Conservation (phyloP, 495 filamentous ascomycete species). For the Durotheca rogersii region DNA sequence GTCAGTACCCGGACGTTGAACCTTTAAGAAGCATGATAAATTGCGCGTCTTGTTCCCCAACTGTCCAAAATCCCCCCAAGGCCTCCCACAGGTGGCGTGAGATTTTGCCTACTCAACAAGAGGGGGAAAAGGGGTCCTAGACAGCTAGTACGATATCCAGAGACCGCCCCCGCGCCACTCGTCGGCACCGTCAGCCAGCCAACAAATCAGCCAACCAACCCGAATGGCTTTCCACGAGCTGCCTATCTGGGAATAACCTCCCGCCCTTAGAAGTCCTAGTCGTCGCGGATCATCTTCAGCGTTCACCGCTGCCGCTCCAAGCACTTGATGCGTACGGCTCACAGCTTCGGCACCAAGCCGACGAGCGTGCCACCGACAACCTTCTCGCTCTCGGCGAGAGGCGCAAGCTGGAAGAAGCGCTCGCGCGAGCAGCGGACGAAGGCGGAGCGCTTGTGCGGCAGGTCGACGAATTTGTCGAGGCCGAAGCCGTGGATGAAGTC, state of each 20-base stretch:
- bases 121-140: no score
- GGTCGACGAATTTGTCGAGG: slow-evolving; percentile 64
- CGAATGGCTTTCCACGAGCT: neutral
- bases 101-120: no score
- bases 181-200: neutral
- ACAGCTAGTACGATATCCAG: neutral
- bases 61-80: no score
- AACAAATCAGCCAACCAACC: neutral
- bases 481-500: slow-evolving; percentile 66
- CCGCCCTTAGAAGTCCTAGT: no score
- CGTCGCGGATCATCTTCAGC: no score
- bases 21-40: no score
- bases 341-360: slow-evolving; percentile 50
- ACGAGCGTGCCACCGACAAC: slow-evolving; percentile 48
- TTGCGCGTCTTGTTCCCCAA: no score
- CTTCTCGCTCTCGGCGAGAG: slow-evolving; percentile 54
- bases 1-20: no score
- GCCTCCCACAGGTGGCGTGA: no score
- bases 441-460: slow-evolving; percentile 66
- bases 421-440: slow-evolving; percentile 61
- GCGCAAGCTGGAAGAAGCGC: slow-evolving; percentile 67
- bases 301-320: no score
- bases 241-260: neutral
- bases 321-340: neutral
- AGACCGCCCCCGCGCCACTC: neutral